Evolutionary conservation across 1,139 yeast genomes (phyloP), one percentile per base, ranked within the genome.

Genomic region (Lodderomyces oxycetoniae): DNA sequence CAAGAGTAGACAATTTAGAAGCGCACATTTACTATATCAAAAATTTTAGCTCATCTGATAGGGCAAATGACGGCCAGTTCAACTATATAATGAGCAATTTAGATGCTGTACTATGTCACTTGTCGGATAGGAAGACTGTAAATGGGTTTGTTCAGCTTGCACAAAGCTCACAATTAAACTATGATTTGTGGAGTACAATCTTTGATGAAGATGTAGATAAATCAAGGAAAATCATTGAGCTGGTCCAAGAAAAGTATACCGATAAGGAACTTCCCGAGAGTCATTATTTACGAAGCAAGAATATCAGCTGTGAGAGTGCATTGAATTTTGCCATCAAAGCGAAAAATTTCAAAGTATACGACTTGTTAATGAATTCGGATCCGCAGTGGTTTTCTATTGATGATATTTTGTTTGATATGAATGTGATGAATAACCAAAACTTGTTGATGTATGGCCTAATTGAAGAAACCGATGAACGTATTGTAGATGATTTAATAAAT

Each of bases 91-190:
- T 88, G 21, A 81, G 95, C 34, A 86, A 95, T 8, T 62, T 88
- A 30, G 95, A 88, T 49, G 95, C 91, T 0, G 94, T 87, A 0
- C 49, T 87, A 5, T 75, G 62, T 40, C 93, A 83, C 50, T 64
- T 86, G 17, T 56, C 65, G 1, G 44, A 54, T 4, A 55, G 55
- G 8, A n/a, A n/a, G n/a, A 61, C 64, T 28, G 48, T 46, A 1
- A 44, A 49, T 1, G 71, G 72, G 28, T 39, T 63, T n/a, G 41
- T 49, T 2, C 65, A 67, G 6, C 55, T 85, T 30, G 49, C 59
- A 2, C 44, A 46, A 0, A 54, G 64, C 5, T 78, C 91, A 0
- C 53, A 52, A 5, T 52, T 53, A 2, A 86, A 85, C 51, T 56
- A 53, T 28, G 55, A 55, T n/a, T 60, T 81, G 21, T 80, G 88